These are phyloP conservation scores for Psilocybe cyanescens DNA, from an alignment of 768 basidiomycete genomes.

Conservation along the genomic window DNA sequence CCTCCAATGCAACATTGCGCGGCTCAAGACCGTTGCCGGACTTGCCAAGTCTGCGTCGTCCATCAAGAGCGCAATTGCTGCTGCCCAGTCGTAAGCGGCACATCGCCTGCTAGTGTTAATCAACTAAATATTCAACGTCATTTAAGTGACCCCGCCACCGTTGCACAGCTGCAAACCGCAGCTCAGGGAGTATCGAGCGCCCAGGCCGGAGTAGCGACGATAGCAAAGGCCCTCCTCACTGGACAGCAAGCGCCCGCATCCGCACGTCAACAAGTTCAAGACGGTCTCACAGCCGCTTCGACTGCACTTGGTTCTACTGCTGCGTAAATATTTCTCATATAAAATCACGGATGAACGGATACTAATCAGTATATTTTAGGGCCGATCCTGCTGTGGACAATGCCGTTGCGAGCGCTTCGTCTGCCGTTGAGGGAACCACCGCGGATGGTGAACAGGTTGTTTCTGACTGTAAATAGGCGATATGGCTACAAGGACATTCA, in stretches of 20 bases:
- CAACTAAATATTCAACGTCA: background rate
- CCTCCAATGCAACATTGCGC: constrained; percentile 16
- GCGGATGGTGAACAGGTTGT: constrained; percentile 4
- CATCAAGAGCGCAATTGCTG: constrained; percentile 11
- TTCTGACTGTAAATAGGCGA: constrained; percentile 6
- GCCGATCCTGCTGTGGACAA: background rate
- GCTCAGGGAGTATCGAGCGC: constrained; percentile 14
- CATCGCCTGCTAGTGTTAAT: no score
- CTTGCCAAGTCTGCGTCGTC: constrained; percentile 12
- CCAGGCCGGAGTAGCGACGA: constrained; percentile 15
- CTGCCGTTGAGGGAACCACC: background rate
- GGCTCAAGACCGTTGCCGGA: constrained; percentile 18
- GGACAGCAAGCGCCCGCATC: constrained; percentile 18
- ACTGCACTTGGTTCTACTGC: constrained; percentile 13
- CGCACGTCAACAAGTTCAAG: constrained; percentile 15
- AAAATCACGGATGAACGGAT: no score
- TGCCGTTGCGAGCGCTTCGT: background rate
- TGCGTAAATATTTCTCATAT: constrained; percentile 7
- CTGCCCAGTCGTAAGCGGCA: constrained; percentile 11
- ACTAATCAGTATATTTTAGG: background rate
- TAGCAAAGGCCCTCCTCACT: constrained; percentile 16
- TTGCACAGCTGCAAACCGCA: constrained; percentile 16
- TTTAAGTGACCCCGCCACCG: constrained; percentile 11
- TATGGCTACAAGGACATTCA: no score
- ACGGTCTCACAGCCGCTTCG: constrained; percentile 9